Evolutionary conservation across 2,329 filamentous ascomycete genomes (phyloP).

Genomic region (Aspergillus tanneri): DNA sequence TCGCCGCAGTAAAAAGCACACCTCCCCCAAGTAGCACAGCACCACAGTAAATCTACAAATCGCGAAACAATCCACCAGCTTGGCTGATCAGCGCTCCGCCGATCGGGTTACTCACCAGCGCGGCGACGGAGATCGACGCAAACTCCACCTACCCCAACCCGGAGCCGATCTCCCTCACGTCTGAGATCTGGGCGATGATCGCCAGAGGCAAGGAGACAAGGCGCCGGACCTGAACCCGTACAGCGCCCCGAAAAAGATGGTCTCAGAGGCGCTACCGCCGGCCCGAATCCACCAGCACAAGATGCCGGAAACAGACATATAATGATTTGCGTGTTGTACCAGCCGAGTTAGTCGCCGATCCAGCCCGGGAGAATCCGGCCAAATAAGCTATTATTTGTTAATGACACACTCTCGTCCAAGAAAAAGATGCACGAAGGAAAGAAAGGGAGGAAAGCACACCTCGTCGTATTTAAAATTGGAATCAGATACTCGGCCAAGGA

Average conservation of each 20-base stretch:
- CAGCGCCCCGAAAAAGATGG: slow-evolving; percentile 1
- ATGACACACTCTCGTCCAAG: no score
- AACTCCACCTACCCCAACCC: background rate
- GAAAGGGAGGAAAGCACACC: no score
- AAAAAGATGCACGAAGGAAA: no score
- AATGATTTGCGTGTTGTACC: slow-evolving; percentile 20
- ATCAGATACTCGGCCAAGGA: slow-evolving; percentile 55
- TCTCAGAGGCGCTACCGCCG: background rate
- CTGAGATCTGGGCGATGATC: background rate
- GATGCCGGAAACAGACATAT: slow-evolving; percentile 11
- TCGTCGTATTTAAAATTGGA: slow-evolving; percentile 53
- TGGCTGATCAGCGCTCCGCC: background rate
- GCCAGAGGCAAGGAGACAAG: background rate
- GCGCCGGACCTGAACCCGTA: slow-evolving; percentile 1
- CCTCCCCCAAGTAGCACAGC: background rate
- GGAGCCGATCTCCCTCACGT: background rate
- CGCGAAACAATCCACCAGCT: background rate
- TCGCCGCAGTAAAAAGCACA: background rate
- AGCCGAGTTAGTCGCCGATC: slow-evolving; percentile 28
- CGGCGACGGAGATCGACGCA: background rate
- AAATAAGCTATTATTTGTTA: no score
- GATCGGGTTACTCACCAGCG: background rate
- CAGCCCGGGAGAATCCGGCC: slow-evolving; percentile 35
- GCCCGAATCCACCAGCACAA: slow-evolving; percentile 4
- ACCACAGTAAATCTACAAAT: background rate